Base-by-base conservation (phyloP, 768 basidiomycete species). In the Suillus tomentosus region DNA sequence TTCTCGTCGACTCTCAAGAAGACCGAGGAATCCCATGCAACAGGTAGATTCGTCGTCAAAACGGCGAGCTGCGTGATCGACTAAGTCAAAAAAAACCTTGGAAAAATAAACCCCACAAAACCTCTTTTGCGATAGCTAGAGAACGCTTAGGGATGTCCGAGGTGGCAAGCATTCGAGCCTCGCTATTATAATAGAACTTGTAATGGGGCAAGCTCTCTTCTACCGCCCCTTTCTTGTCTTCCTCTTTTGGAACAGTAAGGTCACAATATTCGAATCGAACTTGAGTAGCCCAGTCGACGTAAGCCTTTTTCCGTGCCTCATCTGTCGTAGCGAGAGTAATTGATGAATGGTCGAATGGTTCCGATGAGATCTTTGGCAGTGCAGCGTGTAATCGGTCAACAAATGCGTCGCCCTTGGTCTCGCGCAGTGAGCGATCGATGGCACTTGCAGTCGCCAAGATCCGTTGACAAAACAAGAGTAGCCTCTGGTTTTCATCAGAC, bases 91-190 rank as follows among this genome's bases (percentile, higher is more conserved):
- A 8, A 4, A 64, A 63, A 15, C 34, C 10, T 60, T 61, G 19
- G 24, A 10, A 50, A 42, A 56, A 53, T 24, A 60, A 31, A 48
- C 60, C 40, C 24, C n/a, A 61, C 34, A n/a, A 27, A 71, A 90
- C 91, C 85, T 96, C 95, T 78, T 97, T 98, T 4, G 96, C 96
- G 66, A 98, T 97, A 11, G 95, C 95, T 64, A 97, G 80, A 1
- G 92, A 95, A 51, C 96, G 84, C 77, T 94, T 96, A 6, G 95
- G 94, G 61, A 95, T 92, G 71, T 94, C 91, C 24, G 92, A 89
- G 69, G 87, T 87, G 4, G 89, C 88, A 36, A 95, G 79, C 87
- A 93, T 90, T 36, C 93, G 83, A 24, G 91, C 92, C 73, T 95
- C 94, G 67, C 84, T 87, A 71, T 90, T 90, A 78, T 84, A 95